Evolutionary conservation across 257 asterid genomes (phyloP).

Genomic region (Scutellaria galericulata): DNA sequence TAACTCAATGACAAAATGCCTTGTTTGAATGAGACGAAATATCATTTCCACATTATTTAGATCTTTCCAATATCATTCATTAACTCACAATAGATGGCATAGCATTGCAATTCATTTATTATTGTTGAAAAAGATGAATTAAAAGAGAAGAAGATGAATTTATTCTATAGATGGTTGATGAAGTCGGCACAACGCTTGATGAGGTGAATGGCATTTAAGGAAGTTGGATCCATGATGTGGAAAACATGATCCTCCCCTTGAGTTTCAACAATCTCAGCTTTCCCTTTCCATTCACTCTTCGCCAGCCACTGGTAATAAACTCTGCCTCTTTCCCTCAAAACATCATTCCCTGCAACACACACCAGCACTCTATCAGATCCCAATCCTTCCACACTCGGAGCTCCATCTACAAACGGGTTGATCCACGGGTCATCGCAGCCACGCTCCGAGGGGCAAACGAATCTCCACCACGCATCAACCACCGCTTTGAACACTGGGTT

Average conservation of each 20-base stretch:
- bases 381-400: constrained; percentile 43
- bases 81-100: too few species aligned
- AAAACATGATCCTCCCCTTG: constrained; percentile 76
- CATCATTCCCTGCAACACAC: constrained; percentile 71
- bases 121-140: too few species aligned
- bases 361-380: constrained; percentile 49
- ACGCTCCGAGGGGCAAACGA: constrained; percentile 61
- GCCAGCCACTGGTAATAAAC: constrained; percentile 46
- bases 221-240: constrained; percentile 56
- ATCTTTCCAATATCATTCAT: too few species aligned
- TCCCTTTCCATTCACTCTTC: constrained; percentile 59
- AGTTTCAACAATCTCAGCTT: constrained; percentile 57
- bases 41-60: too few species aligned
- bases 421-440: constrained; percentile 71
- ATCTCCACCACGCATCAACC: constrained; percentile 80
- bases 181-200: constrained; percentile 49
- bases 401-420: constrained; percentile 63
- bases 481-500: constrained; percentile 56
- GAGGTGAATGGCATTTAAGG: constrained; percentile 43
- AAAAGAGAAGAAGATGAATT: too few species aligned
- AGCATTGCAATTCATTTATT: too few species aligned
- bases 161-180: constrained; percentile 35
- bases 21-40: too few species aligned
- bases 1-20: too few species aligned
- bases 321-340: constrained; percentile 70